Conservation (phyloP, 2,329 filamentous ascomycete species). For the Pseudogymnoascus sp. region DNA sequence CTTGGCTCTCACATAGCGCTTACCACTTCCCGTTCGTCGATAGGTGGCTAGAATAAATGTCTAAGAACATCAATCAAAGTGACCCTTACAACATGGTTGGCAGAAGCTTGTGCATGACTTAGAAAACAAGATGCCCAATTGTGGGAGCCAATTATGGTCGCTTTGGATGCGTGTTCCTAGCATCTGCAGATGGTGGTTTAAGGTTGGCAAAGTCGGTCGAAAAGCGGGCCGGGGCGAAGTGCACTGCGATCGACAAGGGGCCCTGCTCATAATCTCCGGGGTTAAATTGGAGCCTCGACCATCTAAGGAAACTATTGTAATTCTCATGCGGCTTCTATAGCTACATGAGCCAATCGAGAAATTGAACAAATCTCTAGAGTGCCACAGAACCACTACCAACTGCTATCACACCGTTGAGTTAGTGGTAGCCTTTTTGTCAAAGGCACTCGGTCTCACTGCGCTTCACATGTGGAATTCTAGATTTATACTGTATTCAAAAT, state of each 20-base stretch:
- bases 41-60: background rate
- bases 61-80: background rate
- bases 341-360: too few relatives aligned
- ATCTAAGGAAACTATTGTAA: background rate
- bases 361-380: too few relatives aligned
- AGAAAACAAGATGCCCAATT: background rate
- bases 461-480: background rate
- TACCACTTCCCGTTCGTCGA: background rate
- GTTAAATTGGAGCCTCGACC: background rate
- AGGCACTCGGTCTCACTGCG: background rate
- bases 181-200: background rate
- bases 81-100: background rate
- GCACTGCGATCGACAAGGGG: background rate
- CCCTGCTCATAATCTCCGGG: background rate
- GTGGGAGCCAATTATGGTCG: background rate
- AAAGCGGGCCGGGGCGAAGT: background rate
- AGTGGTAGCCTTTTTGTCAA: background rate
- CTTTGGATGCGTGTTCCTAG: background rate
- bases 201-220: background rate
- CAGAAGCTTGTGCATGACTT: background rate
- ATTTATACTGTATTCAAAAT: background rate
- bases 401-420: background rate
- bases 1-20: constrained; percentile 1
- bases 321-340: too few relatives aligned
- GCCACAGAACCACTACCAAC: too few relatives aligned